Base-by-base conservation (phyloP, 768 basidiomycete species). In the Cystobasidiopsis lactophilus region DNA sequence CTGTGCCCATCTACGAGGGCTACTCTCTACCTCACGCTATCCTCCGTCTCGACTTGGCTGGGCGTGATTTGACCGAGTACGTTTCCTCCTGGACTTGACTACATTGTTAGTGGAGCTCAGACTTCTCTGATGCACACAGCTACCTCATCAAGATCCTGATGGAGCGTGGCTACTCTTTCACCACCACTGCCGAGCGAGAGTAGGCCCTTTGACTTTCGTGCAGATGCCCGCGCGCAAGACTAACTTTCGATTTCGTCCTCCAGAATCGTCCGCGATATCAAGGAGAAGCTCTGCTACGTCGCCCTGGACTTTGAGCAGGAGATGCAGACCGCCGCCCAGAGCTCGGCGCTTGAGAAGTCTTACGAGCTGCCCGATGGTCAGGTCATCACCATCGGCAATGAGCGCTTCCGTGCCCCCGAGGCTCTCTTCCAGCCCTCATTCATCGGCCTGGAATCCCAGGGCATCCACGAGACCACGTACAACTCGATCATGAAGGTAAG, bases 211-310 rank as follows among this genome's bases (percentile, higher is more conserved):
- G 5, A 7, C 37, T 11, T 84, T 35, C 85, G 86, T 70, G 76
- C 78, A 63, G 85, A 88, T 29, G 23, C 29, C 11, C 23, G 24
- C 29, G 14, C n/a, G n/a, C n/a, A n/a, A n/a, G n/a, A n/a, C n/a
- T n/a, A n/a, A n/a, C n/a, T 27, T 9, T 29, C 24, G 30, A 23
- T 23, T 29, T 47, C 16, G 23, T 47, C 23, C 29, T 47, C 9
- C 45, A 47, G 45, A 77, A 85, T 93, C 54, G 88, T 91, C 61
- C 75, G 88, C 55, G 88, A 91, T 68, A 89, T 93, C 74, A 93
- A 93, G 74, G 85, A 86, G 75, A 86, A 85, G 74, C 77, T 89
- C 27, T 88, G 85, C 68, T 89, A 89, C 66, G 86, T 91, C 58
- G 85, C 85, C 37, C 75, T 88, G 56, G 85, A 89, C 69, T 89